Conservation (phyloP, 2,329 filamentous ascomycete genomes). For the Ceratocystis cubensis region DNA sequence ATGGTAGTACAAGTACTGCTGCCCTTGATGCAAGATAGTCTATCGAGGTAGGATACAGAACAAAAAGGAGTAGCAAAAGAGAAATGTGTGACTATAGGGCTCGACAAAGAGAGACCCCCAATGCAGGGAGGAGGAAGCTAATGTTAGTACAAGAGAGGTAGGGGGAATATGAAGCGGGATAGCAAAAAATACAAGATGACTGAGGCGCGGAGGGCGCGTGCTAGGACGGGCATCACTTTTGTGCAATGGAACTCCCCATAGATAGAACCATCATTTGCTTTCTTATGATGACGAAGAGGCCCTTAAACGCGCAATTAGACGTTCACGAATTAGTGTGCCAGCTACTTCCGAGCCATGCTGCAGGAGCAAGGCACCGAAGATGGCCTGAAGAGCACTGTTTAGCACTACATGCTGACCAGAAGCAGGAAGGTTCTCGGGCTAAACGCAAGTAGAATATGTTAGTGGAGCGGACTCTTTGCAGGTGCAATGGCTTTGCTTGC, state of each 20-base stretch:
- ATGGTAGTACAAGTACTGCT: not conserved
- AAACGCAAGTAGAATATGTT: slow-evolving; percentile 15
- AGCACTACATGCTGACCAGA: slow-evolving; percentile 68
- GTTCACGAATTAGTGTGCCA: slow-evolving; percentile 60
- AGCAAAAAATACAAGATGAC: not conserved
- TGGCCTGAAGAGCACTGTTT: slow-evolving; percentile 65
- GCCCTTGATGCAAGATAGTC: not conserved
- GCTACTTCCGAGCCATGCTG: slow-evolving; percentile 74
- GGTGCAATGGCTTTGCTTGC: not conserved
- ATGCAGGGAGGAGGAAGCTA: not conserved
- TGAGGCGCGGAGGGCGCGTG: not conserved
- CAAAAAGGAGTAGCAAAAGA: not conserved
- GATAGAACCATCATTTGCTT: not conserved
- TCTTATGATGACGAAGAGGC: slow-evolving; percentile 7
- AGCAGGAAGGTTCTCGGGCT: slow-evolving; percentile 52
- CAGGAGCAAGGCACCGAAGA: slow-evolving; percentile 79
- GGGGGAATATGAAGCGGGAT: not conserved
- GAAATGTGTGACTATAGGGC: not conserved
- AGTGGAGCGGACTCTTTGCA: slow-evolving; percentile 12
- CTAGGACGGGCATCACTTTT: not conserved
- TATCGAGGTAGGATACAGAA: slow-evolving; percentile 3
- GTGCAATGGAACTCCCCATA: not conserved
- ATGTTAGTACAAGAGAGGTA: slow-evolving; percentile 8
- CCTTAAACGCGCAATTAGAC: slow-evolving; percentile 42
- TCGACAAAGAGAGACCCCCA: not conserved